These are phyloP conservation scores for Hypoxylon lienhwacheense DNA, from an alignment of 495 filamentous ascomycete species.

Conservation along the genomic window DNA sequence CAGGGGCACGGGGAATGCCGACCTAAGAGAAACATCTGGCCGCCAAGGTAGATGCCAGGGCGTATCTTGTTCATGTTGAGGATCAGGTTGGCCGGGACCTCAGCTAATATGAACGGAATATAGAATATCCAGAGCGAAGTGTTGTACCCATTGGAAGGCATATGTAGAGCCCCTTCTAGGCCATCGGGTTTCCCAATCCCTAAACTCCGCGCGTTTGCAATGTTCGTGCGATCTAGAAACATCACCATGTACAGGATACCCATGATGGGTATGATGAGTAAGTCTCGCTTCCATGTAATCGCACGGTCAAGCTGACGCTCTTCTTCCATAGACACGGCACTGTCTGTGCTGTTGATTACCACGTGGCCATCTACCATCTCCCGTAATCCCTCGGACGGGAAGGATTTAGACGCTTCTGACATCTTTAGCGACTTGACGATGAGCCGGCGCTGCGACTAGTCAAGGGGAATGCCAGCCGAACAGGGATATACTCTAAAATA, in stretches of 20 bases:
- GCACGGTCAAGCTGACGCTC: slow-evolving; percentile 17
- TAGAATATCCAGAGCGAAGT: slow-evolving; percentile 31
- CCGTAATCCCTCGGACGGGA: neutral
- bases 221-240: slow-evolving; percentile 34
- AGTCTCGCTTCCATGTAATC: slow-evolving; percentile 28
- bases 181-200: slow-evolving; percentile 22
- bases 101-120: slow-evolving; percentile 24
- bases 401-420: neutral
- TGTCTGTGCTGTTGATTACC: neutral
- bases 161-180: slow-evolving; percentile 21
- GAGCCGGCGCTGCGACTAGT: neutral
- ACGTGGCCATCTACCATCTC: slow-evolving; percentile 4
- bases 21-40: slow-evolving; percentile 28
- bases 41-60: slow-evolving; percentile 25
- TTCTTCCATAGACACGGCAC: slow-evolving; percentile 1
- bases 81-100: slow-evolving; percentile 32
- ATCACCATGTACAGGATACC: slow-evolving; percentile 28
- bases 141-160: slow-evolving; percentile 32
- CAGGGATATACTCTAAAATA: too few species aligned
- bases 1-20: neutral
- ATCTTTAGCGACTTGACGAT: slow-evolving; percentile 1
- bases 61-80: slow-evolving; percentile 29
- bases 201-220: slow-evolving; percentile 27
- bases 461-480: neutral
- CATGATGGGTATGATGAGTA: slow-evolving; percentile 30